Percentiles rank a stretch among this genome's conserved stretches.
Conservation (phyloP, 2,329 filamentous ascomycete species). For the Fusarium buxicola region DNA sequence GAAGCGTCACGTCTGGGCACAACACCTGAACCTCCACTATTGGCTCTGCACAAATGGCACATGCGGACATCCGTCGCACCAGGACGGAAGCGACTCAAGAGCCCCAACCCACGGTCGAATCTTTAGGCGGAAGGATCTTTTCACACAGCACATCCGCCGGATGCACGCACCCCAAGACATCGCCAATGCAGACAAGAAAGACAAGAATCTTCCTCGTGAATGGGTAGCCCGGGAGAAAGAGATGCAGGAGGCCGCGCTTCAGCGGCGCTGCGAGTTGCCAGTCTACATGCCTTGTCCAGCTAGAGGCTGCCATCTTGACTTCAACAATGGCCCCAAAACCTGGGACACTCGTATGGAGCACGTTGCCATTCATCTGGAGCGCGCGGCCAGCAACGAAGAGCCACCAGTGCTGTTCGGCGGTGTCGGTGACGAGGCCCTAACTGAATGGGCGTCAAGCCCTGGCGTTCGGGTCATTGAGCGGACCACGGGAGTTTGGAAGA, state of each 20-base stretch:
- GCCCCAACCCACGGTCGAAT: constrained; percentile 65
- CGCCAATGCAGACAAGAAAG: constrained; percentile 49
- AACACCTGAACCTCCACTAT: constrained; percentile 80
- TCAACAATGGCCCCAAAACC: constrained; percentile 68
- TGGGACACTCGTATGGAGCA: constrained; percentile 93
- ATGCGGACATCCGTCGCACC: constrained; percentile 56
- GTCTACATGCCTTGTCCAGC: constrained; percentile 70
- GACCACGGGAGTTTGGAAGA: constrained; percentile 48
- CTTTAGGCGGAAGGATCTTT: constrained; percentile 94
- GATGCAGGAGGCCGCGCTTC: constrained; percentile 69
- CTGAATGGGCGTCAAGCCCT: constrained; percentile 53
- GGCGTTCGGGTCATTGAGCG: constrained; percentile 54
- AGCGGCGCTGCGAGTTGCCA: constrained; percentile 72
- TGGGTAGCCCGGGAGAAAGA: constrained; percentile 66
- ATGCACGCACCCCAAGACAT: constrained; percentile 74
- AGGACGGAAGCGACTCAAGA: constrained; percentile 15
- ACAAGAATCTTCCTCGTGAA: constrained; percentile 50
- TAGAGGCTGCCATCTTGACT: constrained; percentile 67
- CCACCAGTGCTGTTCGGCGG: constrained; percentile 54
- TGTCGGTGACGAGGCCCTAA: constrained; percentile 53
- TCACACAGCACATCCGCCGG: constrained; percentile 86
- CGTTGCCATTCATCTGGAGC: constrained; percentile 81
- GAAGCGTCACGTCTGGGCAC: constrained; percentile 87
- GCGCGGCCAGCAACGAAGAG: constrained; percentile 47
- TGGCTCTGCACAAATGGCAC: constrained; percentile 79